phyloP scores from a whole-genome alignment of 495 filamentous ascomycete species.

The Neurospora cerealis region DNA sequence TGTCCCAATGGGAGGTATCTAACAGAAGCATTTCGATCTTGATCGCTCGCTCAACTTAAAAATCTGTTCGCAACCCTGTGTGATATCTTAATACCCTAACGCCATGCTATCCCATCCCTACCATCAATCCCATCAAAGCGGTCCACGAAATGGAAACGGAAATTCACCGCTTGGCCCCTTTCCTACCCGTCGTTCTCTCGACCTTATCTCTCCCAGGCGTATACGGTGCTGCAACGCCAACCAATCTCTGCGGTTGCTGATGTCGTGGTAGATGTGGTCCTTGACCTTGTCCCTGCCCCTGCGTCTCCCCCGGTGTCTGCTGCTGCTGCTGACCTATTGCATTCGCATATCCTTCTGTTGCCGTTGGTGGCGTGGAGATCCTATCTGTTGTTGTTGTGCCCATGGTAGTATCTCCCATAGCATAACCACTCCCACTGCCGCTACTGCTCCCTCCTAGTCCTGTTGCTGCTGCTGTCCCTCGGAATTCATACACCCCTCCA shows the following conservation, averaged over 20 bases:
- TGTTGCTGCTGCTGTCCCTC: slow-evolving; percentile 16
- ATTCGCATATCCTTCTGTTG: background rate
- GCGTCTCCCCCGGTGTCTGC: background rate
- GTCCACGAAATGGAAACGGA: background rate
- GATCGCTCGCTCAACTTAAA: background rate
- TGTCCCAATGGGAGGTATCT: background rate
- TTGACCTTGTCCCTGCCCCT: background rate
- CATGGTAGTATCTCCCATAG: background rate
- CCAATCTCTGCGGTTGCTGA: slow-evolving; percentile 16
- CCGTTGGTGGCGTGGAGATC: background rate
- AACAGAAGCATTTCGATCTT: background rate
- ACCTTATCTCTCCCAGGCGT: slow-evolving; percentile 57
- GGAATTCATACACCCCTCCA: slow-evolving; percentile 31
- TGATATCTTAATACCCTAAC: background rate
- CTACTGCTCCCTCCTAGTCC: background rate
- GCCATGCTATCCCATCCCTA: slow-evolving; percentile 6
- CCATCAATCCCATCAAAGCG: slow-evolving; percentile 1
- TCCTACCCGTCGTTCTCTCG: slow-evolving; percentile 38
- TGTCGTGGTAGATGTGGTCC: background rate
- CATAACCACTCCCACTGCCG: background rate
- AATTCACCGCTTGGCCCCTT: slow-evolving; percentile 14
- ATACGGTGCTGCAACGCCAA: slow-evolving; percentile 65
- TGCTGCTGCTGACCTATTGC: background rate
- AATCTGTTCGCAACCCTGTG: background rate
- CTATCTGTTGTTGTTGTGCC: background rate